Evolutionary conservation across 805 yeast species (phyloP).

Genomic region (Metschnikowia proteae): DNA sequence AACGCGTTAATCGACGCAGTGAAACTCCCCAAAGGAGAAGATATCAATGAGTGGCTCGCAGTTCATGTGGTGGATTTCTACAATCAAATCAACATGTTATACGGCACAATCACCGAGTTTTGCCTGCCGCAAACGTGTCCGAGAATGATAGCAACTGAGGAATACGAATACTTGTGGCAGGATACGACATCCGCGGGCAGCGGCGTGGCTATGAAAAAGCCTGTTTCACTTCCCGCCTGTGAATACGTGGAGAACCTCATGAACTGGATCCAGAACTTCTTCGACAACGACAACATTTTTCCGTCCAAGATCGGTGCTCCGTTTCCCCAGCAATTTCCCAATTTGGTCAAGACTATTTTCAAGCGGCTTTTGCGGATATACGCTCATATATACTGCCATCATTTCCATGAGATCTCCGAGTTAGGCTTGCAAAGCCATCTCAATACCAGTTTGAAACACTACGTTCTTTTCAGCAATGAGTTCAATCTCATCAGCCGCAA

Average conservation of each 20-base stretch:
- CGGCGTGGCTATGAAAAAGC: slow-evolving; percentile 48
- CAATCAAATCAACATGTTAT: slow-evolving; percentile 93
- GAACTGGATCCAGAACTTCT: slow-evolving; percentile 91
- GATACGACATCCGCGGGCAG: slow-evolving; percentile 46
- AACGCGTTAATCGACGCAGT: slow-evolving; percentile 90
- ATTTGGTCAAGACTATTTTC: slow-evolving; percentile 78
- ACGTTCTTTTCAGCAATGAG: slow-evolving; percentile 81
- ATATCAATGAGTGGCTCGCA: slow-evolving; percentile 90
- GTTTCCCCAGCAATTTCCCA: slow-evolving; percentile 79
- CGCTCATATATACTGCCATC: slow-evolving; percentile 97
- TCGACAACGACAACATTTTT: slow-evolving; percentile 86
- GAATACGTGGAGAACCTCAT: slow-evolving; percentile 89
- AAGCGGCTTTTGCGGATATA: slow-evolving; percentile 90
- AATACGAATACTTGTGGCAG: slow-evolving; percentile 96
- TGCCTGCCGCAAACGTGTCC: slow-evolving; percentile 96
- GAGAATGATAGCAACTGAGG: slow-evolving; percentile 95
- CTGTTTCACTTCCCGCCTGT: slow-evolving; percentile 89
- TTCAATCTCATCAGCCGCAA: slow-evolving; percentile 70
- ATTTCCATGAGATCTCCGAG: slow-evolving; percentile 91
- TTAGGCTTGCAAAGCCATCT: slow-evolving; percentile 88
- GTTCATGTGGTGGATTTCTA: slow-evolving; percentile 97
- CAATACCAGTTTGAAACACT: slow-evolving; percentile 92
- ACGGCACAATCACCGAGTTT: slow-evolving; percentile 92
- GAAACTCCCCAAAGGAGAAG: slow-evolving; percentile 89
- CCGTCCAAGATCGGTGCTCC: slow-evolving; percentile 91